Evolutionary conservation across 2,329 filamentous ascomycete species (phyloP).

Genomic region (Nigrograna mackinnonii): DNA sequence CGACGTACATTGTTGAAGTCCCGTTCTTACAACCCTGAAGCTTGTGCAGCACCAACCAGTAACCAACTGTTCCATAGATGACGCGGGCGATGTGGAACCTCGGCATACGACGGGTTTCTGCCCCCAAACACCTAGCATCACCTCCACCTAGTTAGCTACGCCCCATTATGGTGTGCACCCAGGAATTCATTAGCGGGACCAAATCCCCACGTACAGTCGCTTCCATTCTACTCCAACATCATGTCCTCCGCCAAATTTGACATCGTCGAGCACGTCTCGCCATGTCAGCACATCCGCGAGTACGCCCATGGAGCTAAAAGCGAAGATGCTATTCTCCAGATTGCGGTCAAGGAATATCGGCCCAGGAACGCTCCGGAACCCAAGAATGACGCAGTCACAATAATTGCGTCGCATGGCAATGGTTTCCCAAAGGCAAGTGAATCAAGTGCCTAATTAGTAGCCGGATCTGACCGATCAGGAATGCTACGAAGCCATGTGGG

Average conservation of each 20-base stretch:
- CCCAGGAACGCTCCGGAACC: slow-evolving; percentile 3
- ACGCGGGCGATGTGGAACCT: no score
- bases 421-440: slow-evolving; percentile 18
- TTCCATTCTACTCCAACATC: no score
- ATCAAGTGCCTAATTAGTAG: background rate
- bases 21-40: no score
- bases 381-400: slow-evolving; percentile 11
- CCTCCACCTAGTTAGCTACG: no score
- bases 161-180: no score
- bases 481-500: slow-evolving; percentile 21
- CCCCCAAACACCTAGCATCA: no score
- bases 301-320: slow-evolving; percentile 15
- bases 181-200: no score
- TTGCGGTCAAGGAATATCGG: slow-evolving; percentile 22
- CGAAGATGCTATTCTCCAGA: slow-evolving; percentile 12
- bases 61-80: no score
- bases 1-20: no score
- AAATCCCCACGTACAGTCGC: no score
- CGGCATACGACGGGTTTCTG: no score
- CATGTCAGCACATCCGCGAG: slow-evolving; percentile 18
- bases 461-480: slow-evolving; percentile 11
- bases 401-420: slow-evolving; percentile 21
- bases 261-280: slow-evolving; percentile 19
- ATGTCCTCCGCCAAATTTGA: slow-evolving; percentile 11
- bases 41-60: no score